These are phyloP conservation scores for Ophiocordyceps camponoti-rufipedis DNA, from an alignment of 2,329 filamentous ascomycete species.

Conservation along the genomic window DNA sequence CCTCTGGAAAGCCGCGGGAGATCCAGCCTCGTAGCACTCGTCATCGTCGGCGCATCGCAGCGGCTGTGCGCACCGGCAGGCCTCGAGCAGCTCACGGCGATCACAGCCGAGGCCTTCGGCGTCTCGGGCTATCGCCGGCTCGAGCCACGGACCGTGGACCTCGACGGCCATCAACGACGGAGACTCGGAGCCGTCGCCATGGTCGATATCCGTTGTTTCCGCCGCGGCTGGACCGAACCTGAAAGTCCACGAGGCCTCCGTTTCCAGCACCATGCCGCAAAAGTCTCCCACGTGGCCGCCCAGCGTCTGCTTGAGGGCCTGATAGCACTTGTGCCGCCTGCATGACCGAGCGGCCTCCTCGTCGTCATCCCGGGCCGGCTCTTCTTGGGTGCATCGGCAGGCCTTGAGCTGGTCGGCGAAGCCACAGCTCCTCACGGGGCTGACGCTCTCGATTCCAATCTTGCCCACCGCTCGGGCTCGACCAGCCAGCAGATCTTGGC, in stretches of 20 bases:
- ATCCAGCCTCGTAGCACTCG: not conserved
- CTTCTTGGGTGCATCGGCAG: not conserved
- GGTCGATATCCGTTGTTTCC: not conserved
- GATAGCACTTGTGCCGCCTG: not conserved
- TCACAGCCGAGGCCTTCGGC: not conserved
- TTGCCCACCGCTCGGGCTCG: not conserved
- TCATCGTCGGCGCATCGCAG: not conserved
- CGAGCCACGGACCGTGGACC: too few species aligned
- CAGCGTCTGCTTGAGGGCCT: not conserved
- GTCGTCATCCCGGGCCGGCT: not conserved
- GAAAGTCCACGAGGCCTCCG: not conserved
- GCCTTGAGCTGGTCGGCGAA: not conserved
- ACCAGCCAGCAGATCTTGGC: not conserved
- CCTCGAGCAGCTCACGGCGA: not conserved
- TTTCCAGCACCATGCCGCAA: not conserved
- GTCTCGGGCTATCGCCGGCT: not conserved
- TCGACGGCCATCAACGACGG: not conserved
- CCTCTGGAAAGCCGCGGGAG: not conserved
- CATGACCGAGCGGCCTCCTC: not conserved
- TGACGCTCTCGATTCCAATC: not conserved
- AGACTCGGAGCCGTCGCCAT: too few species aligned
- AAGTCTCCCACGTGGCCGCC: not conserved
- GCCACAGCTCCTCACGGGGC: not conserved
- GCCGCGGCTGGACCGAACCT: not conserved
- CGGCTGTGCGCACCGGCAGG: not conserved